phyloP scores from a whole-genome alignment of 371 early-diverging fungal genomes.

The Mucor sp. region DNA sequence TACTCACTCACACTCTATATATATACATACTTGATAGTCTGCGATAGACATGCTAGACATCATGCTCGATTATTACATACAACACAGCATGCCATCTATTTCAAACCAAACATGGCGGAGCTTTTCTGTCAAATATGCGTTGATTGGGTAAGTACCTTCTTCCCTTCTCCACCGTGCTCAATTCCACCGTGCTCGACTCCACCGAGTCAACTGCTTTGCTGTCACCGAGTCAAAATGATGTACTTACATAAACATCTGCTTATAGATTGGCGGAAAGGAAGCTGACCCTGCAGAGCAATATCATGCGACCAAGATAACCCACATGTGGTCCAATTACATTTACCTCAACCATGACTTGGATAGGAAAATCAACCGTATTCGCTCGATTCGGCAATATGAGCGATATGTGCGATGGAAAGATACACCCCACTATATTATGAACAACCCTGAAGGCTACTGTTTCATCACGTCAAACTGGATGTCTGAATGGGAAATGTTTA shows the following conservation, averaged over 20 bases:
- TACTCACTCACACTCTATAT: background rate
- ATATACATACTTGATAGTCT: slow-evolving; percentile 17
- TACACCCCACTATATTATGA: slow-evolving; percentile 25
- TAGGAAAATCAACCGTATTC: background rate
- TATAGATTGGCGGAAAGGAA: slow-evolving; percentile 27
- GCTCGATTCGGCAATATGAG: slow-evolving; percentile 15
- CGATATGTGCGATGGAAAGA: slow-evolving; percentile 30
- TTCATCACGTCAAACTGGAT: slow-evolving; percentile 34
- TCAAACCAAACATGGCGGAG: slow-evolving; percentile 32
- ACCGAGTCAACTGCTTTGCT: too few relatives aligned
- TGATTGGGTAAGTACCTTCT: slow-evolving; percentile 29
- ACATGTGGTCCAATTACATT: slow-evolving; percentile 7
- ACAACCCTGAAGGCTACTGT: slow-evolving; percentile 4
- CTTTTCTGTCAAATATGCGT: slow-evolving; percentile 35
- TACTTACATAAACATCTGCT: background rate
- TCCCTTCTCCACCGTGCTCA: background rate
- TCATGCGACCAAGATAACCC: slow-evolving; percentile 8
- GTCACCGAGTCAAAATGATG: background rate
- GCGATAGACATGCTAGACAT: slow-evolving; percentile 36
- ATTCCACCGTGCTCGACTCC: background rate
- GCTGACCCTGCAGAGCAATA: slow-evolving; percentile 33
- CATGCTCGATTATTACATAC: slow-evolving; percentile 11
- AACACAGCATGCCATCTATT: slow-evolving; percentile 24
- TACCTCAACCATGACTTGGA: background rate
- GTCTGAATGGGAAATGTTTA: slow-evolving; percentile 36